Evolutionary conservation across 768 basidiomycete species (phyloP), one percentile per base, ranked within the genome.

Genomic region (Leucocoprinus birnbaumii): DNA sequence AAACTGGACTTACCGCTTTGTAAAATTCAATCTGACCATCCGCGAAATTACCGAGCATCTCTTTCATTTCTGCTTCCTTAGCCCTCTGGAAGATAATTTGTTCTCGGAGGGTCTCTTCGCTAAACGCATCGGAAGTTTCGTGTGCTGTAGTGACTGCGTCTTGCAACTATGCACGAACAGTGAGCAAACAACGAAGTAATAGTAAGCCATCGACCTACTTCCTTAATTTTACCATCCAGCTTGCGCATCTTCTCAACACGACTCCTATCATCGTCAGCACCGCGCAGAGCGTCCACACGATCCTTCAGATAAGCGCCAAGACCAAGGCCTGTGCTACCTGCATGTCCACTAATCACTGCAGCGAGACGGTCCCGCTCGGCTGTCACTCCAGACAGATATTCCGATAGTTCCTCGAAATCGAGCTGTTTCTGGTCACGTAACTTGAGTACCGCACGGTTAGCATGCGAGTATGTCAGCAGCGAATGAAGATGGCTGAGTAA

Each of bases 391-490:
- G 91, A 90, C 11, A 99, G 79, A 69, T 98, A 98, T 50, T 94
- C 91, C 2, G 94, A 93, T 8, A 98, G 80, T 67, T 98, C 96
- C 71, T 99, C 97, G 59, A 98, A 96, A 66, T 99, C 97, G 53
- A 98, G 83, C 68, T 99, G 97, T 69, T 98, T 99, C 72, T 98
- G 97, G 68, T 98, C 97, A 43, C 97, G 86, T 26, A 97, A 80
- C 70, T 92, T 96, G 60, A 99, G 80, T 19, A 98, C 93, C n/a
- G 89, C 85, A 49, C 92, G 87, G 61, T 98, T 96, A 26, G 91
- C 87, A 65, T 93, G 86, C 2, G 94, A 92, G 70, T 98, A 98
- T n/a, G 86, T 81, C n/a, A 94, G 76, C 5, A 98, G 78, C 2
- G 94, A 93, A 65, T 97, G 94, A 1, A 98, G 76, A 65, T 96